Evolutionary conservation across 164 flowering plant species (phyloP).

Genomic region (Warburgia ugandensis): DNA sequence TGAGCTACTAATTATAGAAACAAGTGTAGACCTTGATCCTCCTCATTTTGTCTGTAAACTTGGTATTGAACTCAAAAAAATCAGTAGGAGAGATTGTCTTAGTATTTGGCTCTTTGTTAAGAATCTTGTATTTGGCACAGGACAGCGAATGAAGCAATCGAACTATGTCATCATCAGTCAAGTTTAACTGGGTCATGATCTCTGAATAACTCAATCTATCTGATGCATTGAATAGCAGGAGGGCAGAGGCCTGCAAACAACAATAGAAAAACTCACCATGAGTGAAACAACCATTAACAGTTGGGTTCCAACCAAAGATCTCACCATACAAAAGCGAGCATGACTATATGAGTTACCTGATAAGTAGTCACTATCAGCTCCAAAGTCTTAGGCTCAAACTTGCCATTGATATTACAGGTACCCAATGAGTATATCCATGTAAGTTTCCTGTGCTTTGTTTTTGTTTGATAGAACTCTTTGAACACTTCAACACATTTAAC

Average conservation of each 20-base stretch:
- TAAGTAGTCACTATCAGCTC: conserved; percentile 84
- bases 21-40: conserved; percentile 97
- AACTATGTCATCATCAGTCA: conserved; percentile 66
- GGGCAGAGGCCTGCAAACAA: conserved; percentile 52
- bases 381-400: conserved; percentile 68
- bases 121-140: conserved; percentile 82
- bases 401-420: conserved; percentile 72
- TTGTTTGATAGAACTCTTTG: conserved; percentile 69
- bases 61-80: conserved; percentile 69
- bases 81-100: conserved; percentile 64
- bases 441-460: conserved; percentile 82
- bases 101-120: conserved; percentile 71
- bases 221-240: conserved; percentile 71
- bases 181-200: conserved; percentile 69
- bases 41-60: conserved; percentile 86
- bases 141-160: conserved; percentile 84
- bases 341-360: conserved; percentile 50
- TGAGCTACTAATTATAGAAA: too few relatives aligned
- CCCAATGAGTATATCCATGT: conserved; percentile 95
- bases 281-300: neutral
- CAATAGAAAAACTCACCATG: neutral
- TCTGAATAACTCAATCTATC: conserved; percentile 68
- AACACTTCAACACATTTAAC: conserved; percentile 81
- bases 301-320: too few relatives aligned
- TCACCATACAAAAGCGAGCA: too few relatives aligned